Evolutionary conservation across 2,329 filamentous ascomycete species (phyloP), one percentile per base, ranked within the genome.

Genomic region (Penicillium sp.): DNA sequence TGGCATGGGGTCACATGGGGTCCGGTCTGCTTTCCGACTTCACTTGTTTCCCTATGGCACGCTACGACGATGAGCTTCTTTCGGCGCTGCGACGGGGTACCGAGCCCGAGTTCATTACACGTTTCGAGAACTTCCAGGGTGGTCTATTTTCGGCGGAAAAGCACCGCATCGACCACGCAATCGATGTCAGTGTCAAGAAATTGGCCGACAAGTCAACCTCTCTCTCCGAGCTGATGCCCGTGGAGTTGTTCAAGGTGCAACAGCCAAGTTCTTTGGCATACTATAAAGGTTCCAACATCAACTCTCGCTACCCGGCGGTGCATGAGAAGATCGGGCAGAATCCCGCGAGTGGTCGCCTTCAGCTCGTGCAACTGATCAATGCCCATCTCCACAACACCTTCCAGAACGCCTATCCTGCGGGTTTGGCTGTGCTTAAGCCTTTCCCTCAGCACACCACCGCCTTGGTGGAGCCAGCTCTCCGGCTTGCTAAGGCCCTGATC

Each of bases 1-100:
- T 97, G 55, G 93, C 93, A 0, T 99, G 93, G 92, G 90, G 90
- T 47, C 86, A 88, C 53, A 94, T 96, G 90, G 88, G 88, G 10
- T 87, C 86, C 15, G 94, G 94, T 1, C 75, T 97, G 29, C 79
- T 97, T 41, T 81, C 88, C 13, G 86, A 93, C 68, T 88, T 88
- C 73, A 81, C 88, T n/a, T 81, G 91, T 21, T 80, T 96, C 45
- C 94, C 94, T 3, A 96, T 97, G 89, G 89, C 84, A 0, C 69
- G 84, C 15, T 83, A 85, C 60, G 84, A 92, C 54, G 90, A 96
- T 65, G 71, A 82, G 2, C 78, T 93, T 51, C 75, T 97, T 33
- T 73, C 79, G 0, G 90, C 86, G 61, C 77, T 97, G 51, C 85
- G 92, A 46, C 82, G 87, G 30, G 91, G 89, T 29, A 83, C 91